Base-by-base conservation (phyloP, 2,329 filamentous ascomycete species). In the Colletotrichum limetticola region DNA sequence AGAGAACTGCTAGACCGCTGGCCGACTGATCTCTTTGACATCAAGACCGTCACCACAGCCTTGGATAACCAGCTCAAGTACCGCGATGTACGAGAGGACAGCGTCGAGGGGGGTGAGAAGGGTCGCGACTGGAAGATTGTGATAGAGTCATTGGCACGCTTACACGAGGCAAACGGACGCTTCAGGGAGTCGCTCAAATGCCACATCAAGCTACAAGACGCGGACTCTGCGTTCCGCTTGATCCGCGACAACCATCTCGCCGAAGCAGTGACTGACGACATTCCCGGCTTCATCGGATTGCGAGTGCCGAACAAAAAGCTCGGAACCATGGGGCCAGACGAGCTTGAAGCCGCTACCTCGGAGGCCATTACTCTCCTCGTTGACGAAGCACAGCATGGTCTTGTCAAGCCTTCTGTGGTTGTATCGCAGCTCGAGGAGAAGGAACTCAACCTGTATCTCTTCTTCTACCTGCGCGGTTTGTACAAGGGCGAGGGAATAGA, bases 121-220 rank as follows among this genome's bases (percentile, higher is more conserved):
- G 93, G 93, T 0, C 86, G 93, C 67, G 95, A 98, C 78, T 98
- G 96, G 96, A 91, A 91, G 28, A 93, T 97, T 72, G 89, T 99
- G n/a, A 91, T 95, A 84, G 94, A 95, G 79, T 91, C 93, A 72
- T 86, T 99, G 46, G 96, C 95, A 0, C 95, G 92, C 78, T 86
- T 99, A 19, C 94, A 96, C 79, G 90, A 98, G 68, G 93, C 94
- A 9, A 93, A 92, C 76, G 94, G 94, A 0, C 91, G 94, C 69
- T 92, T 94, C 75, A 89, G 93, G 68, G 95, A 98, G 79, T 96
- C 97, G 1, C 85, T 99, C 57, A 92, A 91, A 78, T 97, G 93
- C 82, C 98, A 97, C 80, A 97, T 99, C 79, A 92, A 90, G 74
- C 89, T 98, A 4, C 95, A 98, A 79, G 95, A 99, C 83, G 95